Evolutionary conservation across 1,284 basidiomycete genomes (phyloP), one percentile per base, ranked within the genome.

Genomic region (Inonotus obliquus): DNA sequence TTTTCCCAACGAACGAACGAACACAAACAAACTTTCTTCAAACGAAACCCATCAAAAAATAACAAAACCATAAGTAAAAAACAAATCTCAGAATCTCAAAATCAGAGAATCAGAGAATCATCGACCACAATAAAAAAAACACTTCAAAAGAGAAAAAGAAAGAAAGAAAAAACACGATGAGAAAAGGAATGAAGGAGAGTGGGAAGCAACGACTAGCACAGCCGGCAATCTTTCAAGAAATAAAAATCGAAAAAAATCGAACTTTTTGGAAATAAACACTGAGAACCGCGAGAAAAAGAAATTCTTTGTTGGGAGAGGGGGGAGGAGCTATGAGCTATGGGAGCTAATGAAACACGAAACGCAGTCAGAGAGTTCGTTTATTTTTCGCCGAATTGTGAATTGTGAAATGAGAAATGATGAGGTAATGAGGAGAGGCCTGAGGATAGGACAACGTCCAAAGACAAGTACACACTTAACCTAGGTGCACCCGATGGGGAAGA

Each of bases 401-500:
- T 17, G 41, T 2, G 41, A 1, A 44, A 21, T 7, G 1, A 17
- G 41, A 7, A 17, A 21, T n/a, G 41, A 17, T n/a, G n/a, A 44
- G 41, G 41, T 2, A 14, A 17, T 19, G 41, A 13, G 14, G 41
- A 14, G 41, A n/a, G 56, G 47, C 37, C n/a, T n/a, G n/a, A 64
- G 6, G 59, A 29, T 53, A 38, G 56, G 57, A 17, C 19, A 29
- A 32, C 32, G 32, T 32, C 32, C 32, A 32, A 32, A 32, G 32
- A 32, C 32, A 32, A 32, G 48, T 51, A 65, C 59, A 54, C 57
- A 57, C 47, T 10, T 53, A 60, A 63, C 65, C 60, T 45, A 63
- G 63, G 64, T 37, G 60, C 64, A 58, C 62, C 64, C 65, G 57
- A 64, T 14, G 17, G 41, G 17, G 17, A n/a, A 44, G 7, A 41